Conservation (phyloP, 768 basidiomycete species). For the Tricholoma bakamatsutake region DNA sequence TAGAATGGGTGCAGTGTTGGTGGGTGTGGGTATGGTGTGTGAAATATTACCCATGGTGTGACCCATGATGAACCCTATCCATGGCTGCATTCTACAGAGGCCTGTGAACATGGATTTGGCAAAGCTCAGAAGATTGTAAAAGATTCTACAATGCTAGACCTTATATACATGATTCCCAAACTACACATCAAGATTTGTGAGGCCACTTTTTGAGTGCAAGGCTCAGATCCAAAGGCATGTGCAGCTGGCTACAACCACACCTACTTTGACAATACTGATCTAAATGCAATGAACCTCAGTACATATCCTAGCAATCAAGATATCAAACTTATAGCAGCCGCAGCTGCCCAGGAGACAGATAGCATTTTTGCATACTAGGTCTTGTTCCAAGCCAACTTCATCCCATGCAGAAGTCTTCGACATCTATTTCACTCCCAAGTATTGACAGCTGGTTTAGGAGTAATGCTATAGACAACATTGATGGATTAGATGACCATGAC, state of each 20-base stretch:
- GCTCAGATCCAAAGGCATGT: constrained; percentile 14
- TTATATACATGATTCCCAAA: constrained; percentile 23
- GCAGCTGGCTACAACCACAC: constrained; percentile 12
- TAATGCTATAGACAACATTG: neutral
- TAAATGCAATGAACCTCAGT: constrained; percentile 12
- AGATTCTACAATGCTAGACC: constrained; percentile 30
- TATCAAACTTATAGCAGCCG: constrained; percentile 10
- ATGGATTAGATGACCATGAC: neutral
- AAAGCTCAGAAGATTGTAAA: constrained; percentile 19
- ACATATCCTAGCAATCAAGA: constrained; percentile 18
- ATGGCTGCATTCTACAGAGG: constrained; percentile 25
- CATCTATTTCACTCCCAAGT: neutral
- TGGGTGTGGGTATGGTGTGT: too few relatives aligned
- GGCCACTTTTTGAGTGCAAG: constrained; percentile 10
- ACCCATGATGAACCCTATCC: too few relatives aligned
- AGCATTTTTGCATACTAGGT: constrained; percentile 16
- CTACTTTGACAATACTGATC: constrained; percentile 15
- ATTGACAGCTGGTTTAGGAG: neutral
- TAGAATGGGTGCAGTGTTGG: too few relatives aligned
- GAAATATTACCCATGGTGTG: too few relatives aligned
- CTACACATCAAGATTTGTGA: constrained; percentile 18
- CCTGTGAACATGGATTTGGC: too few relatives aligned
- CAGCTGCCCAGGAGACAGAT: constrained; percentile 17
- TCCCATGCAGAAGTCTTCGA: neutral
- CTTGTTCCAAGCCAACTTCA: constrained; percentile 4